phyloP scores from a whole-genome alignment of 1,139 yeast species.

The Saccharomyces pastorianus region DNA sequence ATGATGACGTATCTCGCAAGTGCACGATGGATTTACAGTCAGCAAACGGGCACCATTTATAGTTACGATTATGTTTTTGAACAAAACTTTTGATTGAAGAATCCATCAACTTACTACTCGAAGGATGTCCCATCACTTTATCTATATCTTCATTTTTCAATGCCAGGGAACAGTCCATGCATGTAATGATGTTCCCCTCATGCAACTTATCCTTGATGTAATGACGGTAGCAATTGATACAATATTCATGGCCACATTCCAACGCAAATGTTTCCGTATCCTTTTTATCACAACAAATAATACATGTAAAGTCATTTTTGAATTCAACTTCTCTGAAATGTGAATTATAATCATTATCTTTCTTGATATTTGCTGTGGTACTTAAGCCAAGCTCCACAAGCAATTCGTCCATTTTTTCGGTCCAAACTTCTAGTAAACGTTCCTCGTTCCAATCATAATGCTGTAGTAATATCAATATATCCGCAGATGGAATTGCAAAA shows the following conservation, averaged over 20 bases:
- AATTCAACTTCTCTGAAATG: conserved; percentile 17
- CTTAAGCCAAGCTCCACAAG: conserved; percentile 43
- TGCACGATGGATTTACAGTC: conserved; percentile 65
- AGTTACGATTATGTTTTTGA: conserved; percentile 43
- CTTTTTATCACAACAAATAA: conserved; percentile 61
- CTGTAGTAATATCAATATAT: conserved; percentile 45
- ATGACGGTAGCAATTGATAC: conserved; percentile 56
- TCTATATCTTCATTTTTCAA: conserved; percentile 32
- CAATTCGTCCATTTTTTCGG: conserved; percentile 44
- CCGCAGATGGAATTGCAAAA: conserved; percentile 24
- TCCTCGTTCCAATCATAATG: conserved; percentile 69
- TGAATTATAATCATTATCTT: conserved; percentile 7
- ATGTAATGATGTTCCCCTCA: conserved; percentile 53
- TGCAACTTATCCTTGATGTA: conserved; percentile 47
- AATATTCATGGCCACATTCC: conserved; percentile 63
- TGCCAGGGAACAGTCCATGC: conserved; percentile 48
- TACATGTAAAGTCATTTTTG: conserved; percentile 41
- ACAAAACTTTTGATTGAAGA: conserved; percentile 44
- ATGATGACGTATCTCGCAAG: conserved; percentile 33
- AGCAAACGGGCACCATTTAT: conserved; percentile 79
- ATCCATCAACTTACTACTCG: conserved; percentile 27
- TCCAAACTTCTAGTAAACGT: conserved; percentile 57
- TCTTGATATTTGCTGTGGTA: conserved; percentile 14
- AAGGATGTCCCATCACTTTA: conserved; percentile 30
- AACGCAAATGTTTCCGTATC: conserved; percentile 41